A percentile compares a stretch with the other conserved stretches of the same genome.
Conservation (phyloP, 805 yeast genomes). For the Yarrowia bubula region DNA sequence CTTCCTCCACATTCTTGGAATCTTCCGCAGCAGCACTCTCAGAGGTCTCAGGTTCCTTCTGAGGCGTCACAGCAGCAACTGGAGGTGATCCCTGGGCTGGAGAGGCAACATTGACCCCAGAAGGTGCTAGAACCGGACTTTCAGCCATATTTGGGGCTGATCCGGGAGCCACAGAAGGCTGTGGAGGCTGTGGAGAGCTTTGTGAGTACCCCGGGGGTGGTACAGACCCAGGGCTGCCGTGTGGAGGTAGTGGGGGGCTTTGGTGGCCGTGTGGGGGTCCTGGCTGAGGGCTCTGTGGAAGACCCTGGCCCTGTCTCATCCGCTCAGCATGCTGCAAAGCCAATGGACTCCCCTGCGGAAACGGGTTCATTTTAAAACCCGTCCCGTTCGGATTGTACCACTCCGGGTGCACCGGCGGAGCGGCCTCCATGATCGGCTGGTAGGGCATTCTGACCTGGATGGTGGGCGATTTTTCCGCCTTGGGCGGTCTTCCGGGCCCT, state of each 20-base stretch:
- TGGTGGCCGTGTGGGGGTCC: not conserved
- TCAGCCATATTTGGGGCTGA: not conserved
- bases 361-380: conserved; percentile 14
- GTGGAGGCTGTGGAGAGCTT: not conserved
- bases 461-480: not conserved
- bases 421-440: not conserved
- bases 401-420: conserved; percentile 5
- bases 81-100: no score
- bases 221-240: no score
- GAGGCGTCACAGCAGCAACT: no score
- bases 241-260: not conserved
- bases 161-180: not conserved
- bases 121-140: no score
- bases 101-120: no score
- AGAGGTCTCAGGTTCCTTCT: not conserved
- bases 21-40: not conserved
- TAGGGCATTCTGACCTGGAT: no score
- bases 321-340: conserved; percentile 12
- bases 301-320: not conserved
- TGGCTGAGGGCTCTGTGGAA: not conserved
- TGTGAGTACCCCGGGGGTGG: not conserved
- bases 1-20: not conserved
- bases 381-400: conserved; percentile 4
- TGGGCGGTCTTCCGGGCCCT: conserved; percentile 7
- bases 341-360: not conserved